These are phyloP conservation scores for Cystobasidium ongulense DNA, from an alignment of 768 basidiomycete genomes.

Conservation along the genomic window DNA sequence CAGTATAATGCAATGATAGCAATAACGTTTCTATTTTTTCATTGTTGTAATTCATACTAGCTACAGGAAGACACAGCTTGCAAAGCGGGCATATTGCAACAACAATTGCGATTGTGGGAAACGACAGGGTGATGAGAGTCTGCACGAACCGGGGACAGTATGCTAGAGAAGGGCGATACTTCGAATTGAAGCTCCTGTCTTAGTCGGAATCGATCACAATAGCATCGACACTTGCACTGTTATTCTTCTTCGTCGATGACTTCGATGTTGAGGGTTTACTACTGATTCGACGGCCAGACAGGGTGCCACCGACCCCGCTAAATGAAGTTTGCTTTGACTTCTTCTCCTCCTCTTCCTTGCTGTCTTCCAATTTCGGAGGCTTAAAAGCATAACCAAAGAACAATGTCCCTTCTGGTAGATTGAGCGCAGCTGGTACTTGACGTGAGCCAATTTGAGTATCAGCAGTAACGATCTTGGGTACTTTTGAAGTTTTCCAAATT, in stretches of 20 bases:
- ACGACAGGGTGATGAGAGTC: not conserved
- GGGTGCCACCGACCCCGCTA: conserved; percentile 39
- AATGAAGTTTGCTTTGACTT: conserved; percentile 32
- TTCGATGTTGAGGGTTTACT: not conserved
- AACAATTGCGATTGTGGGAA: not conserved
- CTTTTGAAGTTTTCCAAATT: conserved; percentile 73
- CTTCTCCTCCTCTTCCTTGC: conserved; percentile 46
- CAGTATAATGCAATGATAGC: not conserved
- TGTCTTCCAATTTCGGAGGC: conserved; percentile 43
- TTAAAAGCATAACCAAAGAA: conserved; percentile 91
- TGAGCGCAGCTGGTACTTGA: conserved; percentile 80
- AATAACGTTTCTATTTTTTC: not conserved
- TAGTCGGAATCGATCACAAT: conserved; percentile 20
- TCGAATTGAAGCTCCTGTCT: too few species aligned
- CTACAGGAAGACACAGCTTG: not conserved
- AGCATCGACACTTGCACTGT: not conserved
- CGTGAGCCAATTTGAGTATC: conserved; percentile 62
- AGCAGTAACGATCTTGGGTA: conserved; percentile 64
- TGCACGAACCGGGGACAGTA: too few species aligned
- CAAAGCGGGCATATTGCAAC: not conserved
- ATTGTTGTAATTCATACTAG: not conserved
- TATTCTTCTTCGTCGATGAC: not conserved
- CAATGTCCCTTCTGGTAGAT: conserved; percentile 82
- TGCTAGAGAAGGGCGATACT: too few species aligned
- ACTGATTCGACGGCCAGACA: conserved; percentile 23